phyloP scores from a whole-genome alignment of 495 filamentous ascomycete genomes.

The Penicillium desertorum region DNA sequence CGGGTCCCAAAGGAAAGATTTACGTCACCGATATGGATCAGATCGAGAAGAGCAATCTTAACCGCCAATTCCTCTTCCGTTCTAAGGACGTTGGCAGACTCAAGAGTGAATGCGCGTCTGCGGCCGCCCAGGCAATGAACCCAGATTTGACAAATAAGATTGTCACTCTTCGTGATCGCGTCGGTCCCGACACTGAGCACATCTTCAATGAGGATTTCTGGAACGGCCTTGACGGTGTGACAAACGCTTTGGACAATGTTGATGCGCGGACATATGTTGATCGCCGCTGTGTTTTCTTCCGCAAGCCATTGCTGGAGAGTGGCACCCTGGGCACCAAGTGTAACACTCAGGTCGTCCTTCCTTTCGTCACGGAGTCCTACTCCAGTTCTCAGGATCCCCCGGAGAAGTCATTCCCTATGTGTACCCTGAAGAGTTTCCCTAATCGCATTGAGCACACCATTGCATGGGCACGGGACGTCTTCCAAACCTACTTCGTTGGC shows the following conservation, averaged over 20 bases:
- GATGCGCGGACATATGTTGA: conserved; percentile 98
- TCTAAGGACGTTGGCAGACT: conserved; percentile 91
- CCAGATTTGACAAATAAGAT: conserved; percentile 86
- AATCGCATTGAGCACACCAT: conserved; percentile 99
- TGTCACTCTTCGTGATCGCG: conserved; percentile 78
- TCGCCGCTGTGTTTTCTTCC: conserved; percentile 97
- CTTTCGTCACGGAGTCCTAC: conserved; percentile 91
- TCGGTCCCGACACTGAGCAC: conserved; percentile 88
- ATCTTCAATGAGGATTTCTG: conserved; percentile 96
- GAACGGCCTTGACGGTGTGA: conserved; percentile 84
- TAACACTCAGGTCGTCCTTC: conserved; percentile 94
- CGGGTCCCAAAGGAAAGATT: conserved; percentile 85
- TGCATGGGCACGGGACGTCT: conserved; percentile 94
- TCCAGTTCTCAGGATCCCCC: conserved; percentile 98
- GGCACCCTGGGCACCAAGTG: conserved; percentile 98
- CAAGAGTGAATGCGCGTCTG: conserved; percentile 94
- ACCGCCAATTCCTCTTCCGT: conserved; percentile 96
- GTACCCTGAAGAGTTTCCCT: conserved; percentile 94
- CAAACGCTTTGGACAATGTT: conserved; percentile 97
- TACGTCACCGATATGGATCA: conserved; percentile 95
- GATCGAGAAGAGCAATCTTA: conserved; percentile 99
- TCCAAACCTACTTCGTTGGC: conserved; percentile 90
- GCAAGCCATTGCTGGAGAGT: conserved; percentile 92
- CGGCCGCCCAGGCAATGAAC: conserved; percentile 90
- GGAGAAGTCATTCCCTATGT: conserved; percentile 98